phyloP scores from a whole-genome alignment of 768 basidiomycete genomes.

The Imleria badia region DNA sequence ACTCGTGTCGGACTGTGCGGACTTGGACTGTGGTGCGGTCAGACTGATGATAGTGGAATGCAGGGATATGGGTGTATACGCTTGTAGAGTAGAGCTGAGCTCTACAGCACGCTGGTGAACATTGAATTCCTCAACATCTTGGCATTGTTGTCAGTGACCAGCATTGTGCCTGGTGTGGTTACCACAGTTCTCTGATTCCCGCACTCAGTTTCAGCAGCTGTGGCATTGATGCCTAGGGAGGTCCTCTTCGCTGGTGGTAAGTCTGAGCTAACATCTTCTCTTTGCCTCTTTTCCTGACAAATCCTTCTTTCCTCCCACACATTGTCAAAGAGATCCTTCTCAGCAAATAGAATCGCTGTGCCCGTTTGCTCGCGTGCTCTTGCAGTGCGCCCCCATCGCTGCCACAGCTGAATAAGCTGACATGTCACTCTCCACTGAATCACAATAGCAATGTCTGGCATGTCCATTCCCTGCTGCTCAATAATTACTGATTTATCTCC shows the following conservation, averaged over 20 bases:
- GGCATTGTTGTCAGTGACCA: neutral
- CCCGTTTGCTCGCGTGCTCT: neutral
- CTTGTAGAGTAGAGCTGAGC: too few relatives aligned
- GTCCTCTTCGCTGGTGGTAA: neutral
- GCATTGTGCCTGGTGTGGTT: neutral
- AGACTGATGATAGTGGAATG: too few relatives aligned
- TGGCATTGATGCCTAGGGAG: neutral
- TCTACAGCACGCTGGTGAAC: too few relatives aligned
- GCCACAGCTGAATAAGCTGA: neutral
- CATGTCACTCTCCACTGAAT: neutral
- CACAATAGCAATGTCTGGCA: neutral
- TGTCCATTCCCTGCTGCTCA: neutral
- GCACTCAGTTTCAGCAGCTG: neutral
- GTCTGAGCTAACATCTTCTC: neutral
- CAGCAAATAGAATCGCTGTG: neutral
- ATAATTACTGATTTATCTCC: too few relatives aligned
- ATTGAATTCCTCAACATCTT: neutral
- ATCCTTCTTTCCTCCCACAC: neutral
- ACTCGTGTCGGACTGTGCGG: too few relatives aligned
- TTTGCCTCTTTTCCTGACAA: neutral
- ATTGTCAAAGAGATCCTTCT: neutral
- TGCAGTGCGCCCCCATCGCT: neutral
- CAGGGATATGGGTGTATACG: too few relatives aligned
- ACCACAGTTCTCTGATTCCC: neutral
- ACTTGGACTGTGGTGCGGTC: too few relatives aligned